A percentile compares a stretch with the other conserved stretches of the same genome.
phyloP scores from a whole-genome alignment of 805 yeast species.

The Middelhovenomyces tepae region DNA sequence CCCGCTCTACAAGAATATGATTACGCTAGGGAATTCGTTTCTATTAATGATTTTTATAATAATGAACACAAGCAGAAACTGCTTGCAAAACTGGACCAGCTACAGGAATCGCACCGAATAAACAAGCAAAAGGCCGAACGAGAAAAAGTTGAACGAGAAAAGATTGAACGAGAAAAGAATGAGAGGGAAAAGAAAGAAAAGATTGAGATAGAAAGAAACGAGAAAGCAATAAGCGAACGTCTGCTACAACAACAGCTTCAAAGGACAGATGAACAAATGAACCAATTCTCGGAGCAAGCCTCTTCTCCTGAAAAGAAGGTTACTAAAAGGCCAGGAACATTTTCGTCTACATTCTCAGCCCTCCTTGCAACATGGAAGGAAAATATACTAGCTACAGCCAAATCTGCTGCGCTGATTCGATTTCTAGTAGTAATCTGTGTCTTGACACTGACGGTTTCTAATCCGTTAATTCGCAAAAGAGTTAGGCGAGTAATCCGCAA shows the following conservation, averaged over 20 bases:
- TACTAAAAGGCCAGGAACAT: conserved; percentile 5
- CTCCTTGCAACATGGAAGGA: conserved; percentile 6
- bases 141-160: no score
- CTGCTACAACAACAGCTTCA: no score
- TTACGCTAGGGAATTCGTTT: conserved; percentile 6
- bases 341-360: conserved; percentile 2
- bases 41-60: conserved; percentile 1
- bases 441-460: conserved; percentile 6
- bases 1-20: conserved; percentile 6
- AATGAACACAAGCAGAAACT: conserved; percentile 6
- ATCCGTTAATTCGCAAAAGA: conserved; percentile 8
- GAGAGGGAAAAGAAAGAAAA: no score
- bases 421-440: conserved; percentile 5
- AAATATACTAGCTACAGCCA: no score
- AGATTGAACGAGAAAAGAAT: no score
- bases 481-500: conserved; percentile 2
- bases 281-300: no score
- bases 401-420: conserved; percentile 7
- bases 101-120: neutral
- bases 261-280: no score
- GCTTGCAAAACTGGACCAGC: conserved; percentile 4
- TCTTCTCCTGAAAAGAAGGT: no score
- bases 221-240: no score
- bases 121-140: conserved; percentile 1
- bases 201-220: no score